These are phyloP conservation scores for Umbelopsis sp. DNA, from an alignment of 371 early-diverging fungal species.

Conservation along the genomic window DNA sequence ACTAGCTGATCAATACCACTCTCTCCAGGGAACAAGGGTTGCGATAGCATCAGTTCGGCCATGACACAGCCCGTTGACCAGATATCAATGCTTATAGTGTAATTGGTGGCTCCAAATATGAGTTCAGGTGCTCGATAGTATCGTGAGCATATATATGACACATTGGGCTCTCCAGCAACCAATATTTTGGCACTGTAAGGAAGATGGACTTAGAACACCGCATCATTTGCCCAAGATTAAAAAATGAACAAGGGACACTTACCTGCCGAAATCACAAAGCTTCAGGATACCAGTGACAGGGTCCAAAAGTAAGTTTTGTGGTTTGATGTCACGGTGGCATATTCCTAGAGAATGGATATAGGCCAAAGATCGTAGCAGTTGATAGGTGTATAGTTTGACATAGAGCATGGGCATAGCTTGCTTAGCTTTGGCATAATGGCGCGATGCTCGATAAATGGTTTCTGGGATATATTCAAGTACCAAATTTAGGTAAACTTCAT, in stretches of 20 bases:
- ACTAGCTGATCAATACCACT: slow-evolving; percentile 98
- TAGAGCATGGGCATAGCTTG: slow-evolving; percentile 89
- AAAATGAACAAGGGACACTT: slow-evolving; percentile 9
- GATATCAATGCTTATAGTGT: slow-evolving; percentile 87
- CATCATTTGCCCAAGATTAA: background rate
- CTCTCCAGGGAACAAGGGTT: slow-evolving; percentile 97
- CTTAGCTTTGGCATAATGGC: slow-evolving; percentile 80
- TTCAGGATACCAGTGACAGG: slow-evolving; percentile 87
- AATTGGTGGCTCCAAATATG: slow-evolving; percentile 91
- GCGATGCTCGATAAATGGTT: slow-evolving; percentile 78
- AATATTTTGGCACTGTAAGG: slow-evolving; percentile 82
- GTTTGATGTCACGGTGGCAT: slow-evolving; percentile 96
- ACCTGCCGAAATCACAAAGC: slow-evolving; percentile 97
- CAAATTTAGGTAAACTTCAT: slow-evolving; percentile 83
- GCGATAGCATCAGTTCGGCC: slow-evolving; percentile 93
- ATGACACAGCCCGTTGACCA: slow-evolving; percentile 99
- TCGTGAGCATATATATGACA: slow-evolving; percentile 96
- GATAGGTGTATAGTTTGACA: slow-evolving; percentile 95
- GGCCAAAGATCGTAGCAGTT: slow-evolving; percentile 92
- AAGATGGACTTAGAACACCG: background rate
- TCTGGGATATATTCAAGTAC: slow-evolving; percentile 85
- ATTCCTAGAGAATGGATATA: slow-evolving; percentile 96
- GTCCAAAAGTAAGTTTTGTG: slow-evolving; percentile 97
- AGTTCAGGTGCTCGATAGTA: slow-evolving; percentile 98
- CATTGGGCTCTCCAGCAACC: slow-evolving; percentile 88